Evolutionary conservation across 257 asterid species (phyloP).

Genomic region (Oldenlandia corymbosa): DNA sequence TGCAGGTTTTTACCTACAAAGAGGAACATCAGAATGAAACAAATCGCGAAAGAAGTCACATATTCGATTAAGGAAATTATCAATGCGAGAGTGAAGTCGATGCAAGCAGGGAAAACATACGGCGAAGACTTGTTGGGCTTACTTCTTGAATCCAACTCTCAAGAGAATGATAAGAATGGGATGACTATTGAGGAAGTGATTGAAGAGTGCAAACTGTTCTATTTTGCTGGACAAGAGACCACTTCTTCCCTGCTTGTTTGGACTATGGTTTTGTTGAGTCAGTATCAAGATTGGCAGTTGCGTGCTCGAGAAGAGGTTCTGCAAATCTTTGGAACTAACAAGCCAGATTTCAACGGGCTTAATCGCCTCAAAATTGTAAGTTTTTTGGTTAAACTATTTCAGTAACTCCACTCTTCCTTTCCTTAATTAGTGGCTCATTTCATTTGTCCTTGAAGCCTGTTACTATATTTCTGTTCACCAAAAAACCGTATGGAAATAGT

Average conservation of each 20-base stretch:
- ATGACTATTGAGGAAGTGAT: constrained; percentile 31
- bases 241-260: constrained; percentile 35
- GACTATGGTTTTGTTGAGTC: constrained; percentile 38
- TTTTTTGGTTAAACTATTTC: too few relatives aligned
- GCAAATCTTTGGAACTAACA: constrained; percentile 18
- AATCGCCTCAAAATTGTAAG: constrained; percentile 36
- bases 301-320: constrained; percentile 41
- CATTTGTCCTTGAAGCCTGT: too few relatives aligned
- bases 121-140: constrained; percentile 29
- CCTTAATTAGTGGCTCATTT: too few relatives aligned
- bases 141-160: constrained; percentile 29
- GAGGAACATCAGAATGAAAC: constrained; percentile 31
- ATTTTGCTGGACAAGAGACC: constrained; percentile 48
- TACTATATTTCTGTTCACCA: too few relatives aligned
- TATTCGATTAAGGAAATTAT: constrained; percentile 19
- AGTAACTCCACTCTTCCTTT: too few relatives aligned
- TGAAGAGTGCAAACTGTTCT: constrained; percentile 47
- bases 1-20: constrained; percentile 34
- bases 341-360: constrained; percentile 23
- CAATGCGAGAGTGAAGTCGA: constrained; percentile 13
- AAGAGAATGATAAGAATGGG: constrained; percentile 28
- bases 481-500: too few relatives aligned
- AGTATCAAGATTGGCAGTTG: constrained; percentile 29
- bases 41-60: constrained; percentile 19
- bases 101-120: constrained; percentile 14